Percentiles rank a stretch among this genome's conserved stretches.
Evolutionary conservation across 352 stramenopile genomes (phyloP).

Genomic region (Peronosclerospora sorghi): DNA sequence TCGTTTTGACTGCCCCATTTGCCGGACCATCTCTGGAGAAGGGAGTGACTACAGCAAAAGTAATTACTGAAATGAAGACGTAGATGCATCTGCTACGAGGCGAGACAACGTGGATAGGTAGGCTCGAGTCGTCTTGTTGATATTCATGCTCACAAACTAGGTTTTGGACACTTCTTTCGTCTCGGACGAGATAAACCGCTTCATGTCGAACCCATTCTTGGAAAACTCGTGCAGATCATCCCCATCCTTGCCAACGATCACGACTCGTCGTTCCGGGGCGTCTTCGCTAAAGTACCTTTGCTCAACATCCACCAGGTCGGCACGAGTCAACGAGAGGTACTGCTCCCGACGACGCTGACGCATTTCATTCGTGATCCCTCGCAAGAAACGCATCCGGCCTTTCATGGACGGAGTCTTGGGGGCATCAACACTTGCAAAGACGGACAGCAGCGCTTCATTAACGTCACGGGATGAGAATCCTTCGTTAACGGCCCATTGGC

Average conservation of each 20-base stretch:
- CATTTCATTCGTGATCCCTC: constrained; percentile 79
- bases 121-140: constrained; percentile 5
- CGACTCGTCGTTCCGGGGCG: constrained; percentile 19
- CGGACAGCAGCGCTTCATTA: constrained; percentile 67
- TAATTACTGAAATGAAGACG: constrained; percentile 4
- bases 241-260: constrained; percentile 60
- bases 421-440: constrained; percentile 68
- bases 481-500: constrained; percentile 36
- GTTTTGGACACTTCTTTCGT: not conserved
- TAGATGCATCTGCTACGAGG: constrained; percentile 1
- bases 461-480: constrained; percentile 63
- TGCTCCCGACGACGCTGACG: constrained; percentile 57
- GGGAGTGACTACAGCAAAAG: constrained; percentile 17
- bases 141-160: not conserved
- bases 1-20: constrained; percentile 84
- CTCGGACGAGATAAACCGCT: constrained; percentile 20
- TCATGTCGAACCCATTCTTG: constrained; percentile 28
- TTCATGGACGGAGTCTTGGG: constrained; percentile 67
- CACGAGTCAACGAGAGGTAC: constrained; percentile 38
- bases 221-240: constrained; percentile 30
- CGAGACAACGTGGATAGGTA: too few relatives aligned
- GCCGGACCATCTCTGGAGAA: constrained; percentile 62
- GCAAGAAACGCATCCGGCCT: constrained; percentile 64
- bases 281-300: constrained; percentile 37
- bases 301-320: constrained; percentile 40